phyloP scores from a whole-genome alignment of 2,329 filamentous ascomycete genomes.

The Penicillium sp. region DNA sequence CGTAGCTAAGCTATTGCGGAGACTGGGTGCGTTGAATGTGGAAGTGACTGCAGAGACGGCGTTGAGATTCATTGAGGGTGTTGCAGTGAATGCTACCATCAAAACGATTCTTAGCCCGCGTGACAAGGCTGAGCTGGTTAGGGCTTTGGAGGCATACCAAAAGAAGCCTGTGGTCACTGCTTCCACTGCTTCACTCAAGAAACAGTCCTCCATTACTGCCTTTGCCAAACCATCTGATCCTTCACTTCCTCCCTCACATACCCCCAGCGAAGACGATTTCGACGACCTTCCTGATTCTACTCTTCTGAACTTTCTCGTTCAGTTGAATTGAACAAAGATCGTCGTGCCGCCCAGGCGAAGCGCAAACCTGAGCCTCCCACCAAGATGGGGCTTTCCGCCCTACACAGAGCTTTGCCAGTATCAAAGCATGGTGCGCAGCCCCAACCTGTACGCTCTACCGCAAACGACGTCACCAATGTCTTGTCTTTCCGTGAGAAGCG shows the following conservation, averaged over 20 bases:
- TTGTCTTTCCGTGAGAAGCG: conserved; percentile 70
- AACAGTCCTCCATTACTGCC: conserved; percentile 43
- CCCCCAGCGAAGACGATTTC: conserved; percentile 26
- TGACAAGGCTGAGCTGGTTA: conserved; percentile 78
- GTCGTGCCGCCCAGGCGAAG: conserved; percentile 31
- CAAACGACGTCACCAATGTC: conserved; percentile 37
- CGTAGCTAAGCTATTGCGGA: conserved; percentile 77
- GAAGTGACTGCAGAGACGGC: conserved; percentile 66
- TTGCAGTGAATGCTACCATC: conserved; percentile 56
- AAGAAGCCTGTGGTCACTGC: conserved; percentile 46
- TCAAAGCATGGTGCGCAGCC: conserved; percentile 25
- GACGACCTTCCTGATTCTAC: conserved; percentile 45
- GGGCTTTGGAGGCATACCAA: conserved; percentile 57
- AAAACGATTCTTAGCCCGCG: conserved; percentile 77
- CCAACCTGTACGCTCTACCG: conserved; percentile 21
- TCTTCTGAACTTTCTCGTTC: conserved; percentile 43
- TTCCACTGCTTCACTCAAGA: conserved; percentile 43
- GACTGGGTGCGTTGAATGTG: conserved; percentile 75
- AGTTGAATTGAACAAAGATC: conserved; percentile 44
- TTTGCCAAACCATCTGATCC: conserved; percentile 39
- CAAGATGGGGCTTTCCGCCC: conserved; percentile 12
- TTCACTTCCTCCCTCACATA: conserved; percentile 30
- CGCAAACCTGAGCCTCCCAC: conserved; percentile 26
- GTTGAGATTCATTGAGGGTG: conserved; percentile 59
- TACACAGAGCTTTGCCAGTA: conserved; percentile 12